A percentile compares a stretch with the other conserved stretches of the same genome.
These are phyloP conservation scores for Nissolia schottii DNA, from an alignment of 306 rosid genomes.

Conservation along the genomic window DNA sequence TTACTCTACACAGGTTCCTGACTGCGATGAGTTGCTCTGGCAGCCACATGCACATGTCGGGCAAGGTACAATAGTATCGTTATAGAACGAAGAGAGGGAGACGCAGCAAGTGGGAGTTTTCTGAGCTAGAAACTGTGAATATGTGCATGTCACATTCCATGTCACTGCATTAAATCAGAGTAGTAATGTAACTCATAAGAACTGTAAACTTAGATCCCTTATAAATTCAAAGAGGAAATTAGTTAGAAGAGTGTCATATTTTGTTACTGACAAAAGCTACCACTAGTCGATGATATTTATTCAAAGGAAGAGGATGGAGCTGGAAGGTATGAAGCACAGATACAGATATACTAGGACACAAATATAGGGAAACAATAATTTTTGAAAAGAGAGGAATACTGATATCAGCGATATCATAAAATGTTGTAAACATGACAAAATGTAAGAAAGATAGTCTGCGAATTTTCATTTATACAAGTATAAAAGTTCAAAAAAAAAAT, in stretches of 20 bases:
- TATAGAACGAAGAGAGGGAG: conserved; percentile 83
- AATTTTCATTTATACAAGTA: too few relatives aligned
- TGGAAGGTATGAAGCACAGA: background rate
- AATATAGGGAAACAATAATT: too few relatives aligned
- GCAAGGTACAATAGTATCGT: conserved; percentile 68
- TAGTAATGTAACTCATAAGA: background rate
- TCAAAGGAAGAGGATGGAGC: background rate
- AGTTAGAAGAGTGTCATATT: background rate
- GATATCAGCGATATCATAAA: too few relatives aligned
- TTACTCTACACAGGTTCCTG: conserved; percentile 68
- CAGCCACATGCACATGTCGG: conserved; percentile 79
- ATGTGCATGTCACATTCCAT: conserved; percentile 84
- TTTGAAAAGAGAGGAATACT: too few relatives aligned
- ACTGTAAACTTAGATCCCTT: background rate
- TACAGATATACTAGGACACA: too few relatives aligned
- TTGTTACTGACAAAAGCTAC: background rate
- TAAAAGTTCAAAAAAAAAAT: too few relatives aligned
- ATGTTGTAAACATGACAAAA: too few relatives aligned
- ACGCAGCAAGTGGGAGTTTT: conserved; percentile 80
- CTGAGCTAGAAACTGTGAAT: conserved; percentile 79
- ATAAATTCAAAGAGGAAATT: background rate
- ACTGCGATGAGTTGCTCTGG: conserved; percentile 41
- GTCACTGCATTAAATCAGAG: conserved; percentile 64
- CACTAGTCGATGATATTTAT: background rate
- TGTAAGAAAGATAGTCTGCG: too few relatives aligned